These are phyloP conservation scores for Moesziomyces sp. DNA, from an alignment of 1,284 basidiomycete species.

Conservation along the genomic window DNA sequence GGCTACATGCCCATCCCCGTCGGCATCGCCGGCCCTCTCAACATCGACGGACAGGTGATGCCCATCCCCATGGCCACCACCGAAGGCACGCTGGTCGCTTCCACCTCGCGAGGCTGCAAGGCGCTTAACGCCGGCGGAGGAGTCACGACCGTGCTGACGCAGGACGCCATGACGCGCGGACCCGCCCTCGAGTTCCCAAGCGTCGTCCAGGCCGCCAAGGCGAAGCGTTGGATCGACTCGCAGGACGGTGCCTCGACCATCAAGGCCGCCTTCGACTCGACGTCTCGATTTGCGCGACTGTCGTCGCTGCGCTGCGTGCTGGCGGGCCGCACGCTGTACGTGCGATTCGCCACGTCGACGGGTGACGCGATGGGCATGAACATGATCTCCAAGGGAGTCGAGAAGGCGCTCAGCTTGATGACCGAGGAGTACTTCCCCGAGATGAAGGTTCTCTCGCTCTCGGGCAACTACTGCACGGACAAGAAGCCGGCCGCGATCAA, in stretches of 20 bases:
- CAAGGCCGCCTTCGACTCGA: slow-evolving; percentile 90
- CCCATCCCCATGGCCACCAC: slow-evolving; percentile 99
- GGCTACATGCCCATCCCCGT: slow-evolving; percentile 97
- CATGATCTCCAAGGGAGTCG: slow-evolving; percentile 77
- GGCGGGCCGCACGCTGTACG: slow-evolving; percentile 78
- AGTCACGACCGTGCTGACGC: slow-evolving; percentile 89
- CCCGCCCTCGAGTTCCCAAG: slow-evolving; percentile 96
- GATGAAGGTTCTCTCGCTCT: slow-evolving; percentile 92
- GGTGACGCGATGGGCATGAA: slow-evolving; percentile 99
- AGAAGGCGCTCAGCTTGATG: slow-evolving; percentile 89
- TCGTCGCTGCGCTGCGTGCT: slow-evolving; percentile 64
- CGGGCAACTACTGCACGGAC: slow-evolving; percentile 99
- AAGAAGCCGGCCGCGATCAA: slow-evolving; percentile 99
- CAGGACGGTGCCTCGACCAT: slow-evolving; percentile 81
- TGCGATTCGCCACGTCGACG: slow-evolving; percentile 94
- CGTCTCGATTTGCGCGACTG: slow-evolving; percentile 69
- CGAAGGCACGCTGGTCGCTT: slow-evolving; percentile 97
- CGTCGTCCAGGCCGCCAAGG: slow-evolving; percentile 81
- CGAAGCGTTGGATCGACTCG: slow-evolving; percentile 89
- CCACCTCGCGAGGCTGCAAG: slow-evolving; percentile 96
- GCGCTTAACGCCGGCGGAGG: slow-evolving; percentile 96
- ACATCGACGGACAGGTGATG: slow-evolving; percentile 84
- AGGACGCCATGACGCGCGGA: slow-evolving; percentile 97
- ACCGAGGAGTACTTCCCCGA: slow-evolving; percentile 82
- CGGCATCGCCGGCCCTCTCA: slow-evolving; percentile 94